Percentiles rank a stretch among this genome's conserved stretches.
phyloP scores from a whole-genome alignment of 2,329 filamentous ascomycete species.

The Venturia carpophila region DNA sequence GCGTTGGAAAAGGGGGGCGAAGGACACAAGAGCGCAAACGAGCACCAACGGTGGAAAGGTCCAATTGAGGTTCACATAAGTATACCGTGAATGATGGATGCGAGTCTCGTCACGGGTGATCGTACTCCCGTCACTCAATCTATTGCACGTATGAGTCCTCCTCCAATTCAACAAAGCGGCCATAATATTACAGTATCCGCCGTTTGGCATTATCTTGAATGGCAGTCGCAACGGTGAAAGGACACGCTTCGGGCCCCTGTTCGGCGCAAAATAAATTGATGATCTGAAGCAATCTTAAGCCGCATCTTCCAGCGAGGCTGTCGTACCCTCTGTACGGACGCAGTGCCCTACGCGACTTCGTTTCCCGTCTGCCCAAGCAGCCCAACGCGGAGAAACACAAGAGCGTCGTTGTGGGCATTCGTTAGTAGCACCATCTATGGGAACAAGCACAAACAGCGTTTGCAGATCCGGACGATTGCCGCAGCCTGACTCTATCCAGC shows the following conservation, averaged over 20 bases:
- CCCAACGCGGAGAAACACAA: neutral
- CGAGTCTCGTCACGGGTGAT: neutral
- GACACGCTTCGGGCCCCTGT: neutral
- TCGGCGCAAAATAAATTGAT: neutral
- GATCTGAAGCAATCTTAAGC: slow-evolving; percentile 1
- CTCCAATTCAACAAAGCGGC: neutral
- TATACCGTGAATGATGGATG: neutral
- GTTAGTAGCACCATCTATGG: neutral
- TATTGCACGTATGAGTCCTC: neutral
- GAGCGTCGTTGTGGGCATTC: neutral
- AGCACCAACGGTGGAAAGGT: neutral
- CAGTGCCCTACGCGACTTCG: neutral
- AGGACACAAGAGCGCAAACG: neutral
- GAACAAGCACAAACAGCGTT: neutral
- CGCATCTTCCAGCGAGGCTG: slow-evolving; percentile 1
- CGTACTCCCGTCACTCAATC: neutral
- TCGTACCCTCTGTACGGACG: neutral
- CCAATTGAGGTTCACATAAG: neutral
- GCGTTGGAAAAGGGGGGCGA: neutral
- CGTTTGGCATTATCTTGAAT: neutral
- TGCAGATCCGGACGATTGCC: neutral
- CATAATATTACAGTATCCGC: neutral
- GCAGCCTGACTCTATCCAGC: neutral
- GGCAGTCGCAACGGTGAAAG: neutral
- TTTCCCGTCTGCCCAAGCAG: neutral